Base-by-base conservation (phyloP, 495 filamentous ascomycete species). In the Cryomyces minteri region DNA sequence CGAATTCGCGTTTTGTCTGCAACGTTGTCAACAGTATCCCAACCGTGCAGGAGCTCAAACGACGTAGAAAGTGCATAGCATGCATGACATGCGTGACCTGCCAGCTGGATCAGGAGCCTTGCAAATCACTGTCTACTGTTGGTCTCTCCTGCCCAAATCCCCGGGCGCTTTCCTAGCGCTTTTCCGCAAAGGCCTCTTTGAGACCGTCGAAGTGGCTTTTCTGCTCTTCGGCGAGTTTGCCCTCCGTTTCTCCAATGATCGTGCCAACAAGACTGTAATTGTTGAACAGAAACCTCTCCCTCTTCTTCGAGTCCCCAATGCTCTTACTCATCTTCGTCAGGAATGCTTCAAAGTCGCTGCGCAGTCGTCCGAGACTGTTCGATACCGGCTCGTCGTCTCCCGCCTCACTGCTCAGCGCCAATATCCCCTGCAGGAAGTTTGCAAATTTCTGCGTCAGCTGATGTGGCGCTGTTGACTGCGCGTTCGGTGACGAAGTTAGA, bases 311-410 rank as follows among this genome's bases (percentile, higher is more conserved):
- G 50, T 92, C 84, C 2, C 74, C 77, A 46, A 87, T 76, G 5
- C 48, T 46, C 32, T 56, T 58, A 39, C 50, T 56, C 42, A 51
- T 14, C 49, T 56, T 58, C n/a, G 52, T 41, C 40, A 58, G 34
- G 44, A 51, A 58, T n/a, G 38, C 52, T 32, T 55, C 55, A 34
- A 53, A 58, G 4, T 58, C 55, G n/a, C 31, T 42, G 40, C 84
- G 66, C 46, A 98, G 60, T 32, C 90, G 69, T 2, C 71, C 67
- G 31, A 96, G 59, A 54, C 84, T 92, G 39, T 79, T 78, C 1
- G 76, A 74, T 1, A 96, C 81, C 0, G 90, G 90, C 61, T 96
- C 90, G 50, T 93, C 85, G 52, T 98, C 90, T 2, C 85, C 87
- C 4, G 82, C 83, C 41, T 94, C 86, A 34, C 74, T 76, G 55